Percentiles rank a stretch among this genome's conserved stretches.
These are phyloP conservation scores for Grosmannia huntii DNA, from an alignment of 2,329 filamentous ascomycete genomes.

Conservation along the genomic window DNA sequence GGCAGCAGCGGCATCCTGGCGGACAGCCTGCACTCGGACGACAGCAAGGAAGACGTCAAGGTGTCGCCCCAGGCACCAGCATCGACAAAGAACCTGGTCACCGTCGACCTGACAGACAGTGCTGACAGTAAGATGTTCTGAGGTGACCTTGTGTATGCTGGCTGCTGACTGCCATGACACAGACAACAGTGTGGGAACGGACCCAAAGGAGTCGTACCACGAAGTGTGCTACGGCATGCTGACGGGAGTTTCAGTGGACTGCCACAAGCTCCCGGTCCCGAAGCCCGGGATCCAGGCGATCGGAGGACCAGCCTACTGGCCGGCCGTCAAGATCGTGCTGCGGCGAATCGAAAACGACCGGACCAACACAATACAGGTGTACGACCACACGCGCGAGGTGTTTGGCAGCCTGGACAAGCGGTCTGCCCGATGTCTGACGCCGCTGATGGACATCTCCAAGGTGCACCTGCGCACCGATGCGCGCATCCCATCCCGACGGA, in stretches of 20 bases:
- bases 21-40: constrained; percentile 31
- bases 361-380: constrained; percentile 53
- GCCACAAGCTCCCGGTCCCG: constrained; percentile 53
- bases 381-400: constrained; percentile 55
- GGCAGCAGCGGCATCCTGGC: constrained; percentile 46
- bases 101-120: constrained; percentile 47
- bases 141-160: background rate
- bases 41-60: constrained; percentile 20
- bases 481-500: constrained; percentile 55
- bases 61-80: constrained; percentile 10
- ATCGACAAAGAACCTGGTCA: constrained; percentile 22
- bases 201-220: constrained; percentile 46
- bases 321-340: constrained; percentile 60
- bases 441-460: constrained; percentile 55
- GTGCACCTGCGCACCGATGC: constrained; percentile 58
- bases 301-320: constrained; percentile 50
- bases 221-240: constrained; percentile 75
- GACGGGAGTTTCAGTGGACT: constrained; percentile 53
- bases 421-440: constrained; percentile 54
- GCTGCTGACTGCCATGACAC: background rate
- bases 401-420: constrained; percentile 66
- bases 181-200: constrained; percentile 13
- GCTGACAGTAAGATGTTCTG: background rate
- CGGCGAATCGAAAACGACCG: constrained; percentile 43
- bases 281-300: constrained; percentile 50